Evolutionary conservation across 2,329 filamentous ascomycete species (phyloP), one percentile per base, ranked within the genome.

Genomic region (Tolypocladium nubicola): DNA sequence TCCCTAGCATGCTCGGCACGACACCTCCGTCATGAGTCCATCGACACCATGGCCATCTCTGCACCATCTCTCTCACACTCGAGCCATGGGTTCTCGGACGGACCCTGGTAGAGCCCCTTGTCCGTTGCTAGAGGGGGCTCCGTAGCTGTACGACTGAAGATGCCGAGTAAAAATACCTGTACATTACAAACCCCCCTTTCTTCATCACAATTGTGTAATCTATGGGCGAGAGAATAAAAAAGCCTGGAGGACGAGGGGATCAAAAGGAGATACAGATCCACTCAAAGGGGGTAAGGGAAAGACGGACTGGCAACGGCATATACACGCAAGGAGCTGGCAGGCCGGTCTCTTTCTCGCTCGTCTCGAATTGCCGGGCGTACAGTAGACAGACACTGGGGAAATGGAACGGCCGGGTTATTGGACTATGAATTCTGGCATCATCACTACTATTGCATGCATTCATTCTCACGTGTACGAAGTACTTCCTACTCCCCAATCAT

Each of bases 1-100:
- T 84, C 30, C 73, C 75, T 23, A 76, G 73, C 61, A 76, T 77
- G 74, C 62, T 77, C 47, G 75, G 75, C 41, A 72, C 72, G 5
- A 73, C 73, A 7, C 73, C 75, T 14, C 72, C 73, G 8, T 62
- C 71, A 57, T 75, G 64, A 71, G 53, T 52, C n/a, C 19, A n/a
- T 4, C 9, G 3, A 33, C 40, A 13, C 5, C 6, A 21, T 49
- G 61, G 57, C 54, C 47, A 37, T 37, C 47, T 35, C 26, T 13
- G 30, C 47, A 21, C 47, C 26, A 35, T 50, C 14, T 30, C 16
- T 37, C 19, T 33, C 47, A n/a, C 33, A 35, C 30, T 37, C 19
- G 30, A 52, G 21, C 30, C 19, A 2, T n/a, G 26, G 19, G 30
- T 35, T 21, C 11, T 50, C 21, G 47, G 35, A 50, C 19, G 26